Conservation (phyloP, 169 alveolate species). For the Cryptosporidium parvum region DNA sequence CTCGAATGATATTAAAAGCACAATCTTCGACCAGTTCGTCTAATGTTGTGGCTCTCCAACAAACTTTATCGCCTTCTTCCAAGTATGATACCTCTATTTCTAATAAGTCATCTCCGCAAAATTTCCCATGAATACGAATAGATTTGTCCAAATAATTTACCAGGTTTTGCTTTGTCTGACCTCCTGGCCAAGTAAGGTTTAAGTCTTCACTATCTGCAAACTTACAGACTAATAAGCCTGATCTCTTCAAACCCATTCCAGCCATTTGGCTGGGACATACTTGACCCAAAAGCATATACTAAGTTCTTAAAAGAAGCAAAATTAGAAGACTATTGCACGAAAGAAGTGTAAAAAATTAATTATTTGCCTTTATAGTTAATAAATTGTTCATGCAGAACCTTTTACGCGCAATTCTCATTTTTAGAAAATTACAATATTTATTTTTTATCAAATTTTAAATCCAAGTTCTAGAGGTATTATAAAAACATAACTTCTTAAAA, state of each 20-base stretch:
- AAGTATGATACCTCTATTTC: slow-evolving; percentile 60
- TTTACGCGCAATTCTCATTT: background rate
- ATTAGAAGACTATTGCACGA: background rate
- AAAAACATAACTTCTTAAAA: background rate
- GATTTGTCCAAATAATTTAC: slow-evolving; percentile 3
- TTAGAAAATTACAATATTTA: background rate
- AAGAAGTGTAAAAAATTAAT: too few relatives aligned
- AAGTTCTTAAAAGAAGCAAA: background rate
- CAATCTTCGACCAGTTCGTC: slow-evolving; percentile 24
- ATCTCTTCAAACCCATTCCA: slow-evolving; percentile 1
- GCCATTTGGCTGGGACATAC: background rate
- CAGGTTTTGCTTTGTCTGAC: background rate
- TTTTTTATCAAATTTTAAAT: background rate
- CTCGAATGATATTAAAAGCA: slow-evolving; percentile 13
- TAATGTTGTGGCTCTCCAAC: slow-evolving; percentile 28
- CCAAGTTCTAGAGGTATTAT: background rate
- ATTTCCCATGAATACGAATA: slow-evolving; percentile 16
- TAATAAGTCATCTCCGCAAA: background rate
- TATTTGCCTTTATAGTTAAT: background rate
- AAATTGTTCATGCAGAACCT: background rate
- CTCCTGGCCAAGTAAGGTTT: slow-evolving; percentile 59
- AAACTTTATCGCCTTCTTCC: slow-evolving; percentile 4
- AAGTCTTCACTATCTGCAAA: slow-evolving; percentile 1
- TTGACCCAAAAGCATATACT: background rate
- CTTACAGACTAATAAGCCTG: slow-evolving; percentile 68